phyloP scores from a whole-genome alignment of 352 stramenopile genomes.

The Plasmopara viticola region DNA sequence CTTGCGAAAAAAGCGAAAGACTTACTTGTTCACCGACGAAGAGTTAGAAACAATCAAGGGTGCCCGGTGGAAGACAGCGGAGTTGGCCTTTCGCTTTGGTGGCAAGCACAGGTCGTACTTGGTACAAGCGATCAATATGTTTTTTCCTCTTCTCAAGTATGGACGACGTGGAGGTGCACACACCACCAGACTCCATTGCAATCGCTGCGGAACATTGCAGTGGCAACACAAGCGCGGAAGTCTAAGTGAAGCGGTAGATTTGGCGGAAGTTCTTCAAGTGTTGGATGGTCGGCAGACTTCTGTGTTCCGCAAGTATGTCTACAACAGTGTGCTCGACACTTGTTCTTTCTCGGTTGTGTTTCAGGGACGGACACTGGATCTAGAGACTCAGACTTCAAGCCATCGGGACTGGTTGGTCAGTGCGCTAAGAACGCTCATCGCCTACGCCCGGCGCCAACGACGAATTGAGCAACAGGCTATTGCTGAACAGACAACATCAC shows the following conservation, averaged over 20 bases:
- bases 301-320: slow-evolving; percentile 74
- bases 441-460: slow-evolving; percentile 66
- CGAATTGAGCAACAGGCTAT: slow-evolving; percentile 73
- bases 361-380: slow-evolving; percentile 61
- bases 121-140: slow-evolving; percentile 85
- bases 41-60: slow-evolving; percentile 75
- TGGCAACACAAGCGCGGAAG: slow-evolving; percentile 82
- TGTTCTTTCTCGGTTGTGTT: slow-evolving; percentile 79
- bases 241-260: slow-evolving; percentile 62
- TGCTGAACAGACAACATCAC: slow-evolving; percentile 44
- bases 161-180: slow-evolving; percentile 65
- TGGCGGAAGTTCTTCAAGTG: slow-evolving; percentile 65
- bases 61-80: slow-evolving; percentile 80
- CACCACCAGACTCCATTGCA: slow-evolving; percentile 69
- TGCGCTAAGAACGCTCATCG: slow-evolving; percentile 64
- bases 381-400: slow-evolving; percentile 67
- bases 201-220: slow-evolving; percentile 72
- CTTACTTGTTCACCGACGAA: slow-evolving; percentile 73
- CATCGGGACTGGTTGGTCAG: slow-evolving; percentile 82
- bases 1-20: slow-evolving; percentile 66
- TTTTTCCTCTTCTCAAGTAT: slow-evolving; percentile 77
- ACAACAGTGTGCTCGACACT: slow-evolving; percentile 30
- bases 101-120: slow-evolving; percentile 80
- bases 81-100: slow-evolving; percentile 79
- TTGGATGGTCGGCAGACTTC: slow-evolving; percentile 59